Conservation (phyloP, 2,329 filamentous ascomycete species). For the Aspergillus thermomutatus region DNA sequence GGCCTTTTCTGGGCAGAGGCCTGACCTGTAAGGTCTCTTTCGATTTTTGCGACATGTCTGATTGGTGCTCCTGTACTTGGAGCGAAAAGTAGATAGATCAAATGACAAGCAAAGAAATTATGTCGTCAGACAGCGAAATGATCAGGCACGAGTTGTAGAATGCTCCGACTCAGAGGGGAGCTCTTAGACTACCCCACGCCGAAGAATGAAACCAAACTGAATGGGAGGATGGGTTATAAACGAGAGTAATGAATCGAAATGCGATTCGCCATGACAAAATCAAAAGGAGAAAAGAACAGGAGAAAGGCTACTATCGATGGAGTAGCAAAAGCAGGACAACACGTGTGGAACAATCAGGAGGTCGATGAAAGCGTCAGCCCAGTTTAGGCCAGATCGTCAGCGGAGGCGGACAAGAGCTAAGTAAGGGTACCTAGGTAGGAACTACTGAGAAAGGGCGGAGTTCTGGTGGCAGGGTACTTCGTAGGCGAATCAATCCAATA, state of each 20-base stretch:
- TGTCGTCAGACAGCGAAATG: conserved; percentile 2
- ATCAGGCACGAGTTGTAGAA: conserved; percentile 10
- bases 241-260: conserved; percentile 34
- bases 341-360: conserved; percentile 27
- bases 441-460: neutral
- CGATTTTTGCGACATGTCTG: conserved; percentile 28
- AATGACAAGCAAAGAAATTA: conserved; percentile 3
- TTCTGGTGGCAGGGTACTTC: no score
- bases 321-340: conserved; percentile 19
- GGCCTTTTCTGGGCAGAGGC: conserved; percentile 30
- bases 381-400: conserved; percentile 37
- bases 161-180: conserved; percentile 16
- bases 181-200: conserved; percentile 9
- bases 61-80: conserved; percentile 7
- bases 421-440: neutral
- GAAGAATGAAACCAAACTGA: conserved; percentile 2
- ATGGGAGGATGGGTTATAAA: conserved; percentile 22
- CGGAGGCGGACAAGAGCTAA: conserved; percentile 12
- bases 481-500: no score
- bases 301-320: conserved; percentile 11
- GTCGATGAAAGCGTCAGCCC: conserved; percentile 27
- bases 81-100: conserved; percentile 10
- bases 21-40: conserved; percentile 37
- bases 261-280: conserved; percentile 34
- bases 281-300: conserved; percentile 18